A percentile compares a stretch with the other conserved stretches of the same genome.
Conservation (phyloP, 495 filamentous ascomycete species). For the Penicillium dipodomyicola region DNA sequence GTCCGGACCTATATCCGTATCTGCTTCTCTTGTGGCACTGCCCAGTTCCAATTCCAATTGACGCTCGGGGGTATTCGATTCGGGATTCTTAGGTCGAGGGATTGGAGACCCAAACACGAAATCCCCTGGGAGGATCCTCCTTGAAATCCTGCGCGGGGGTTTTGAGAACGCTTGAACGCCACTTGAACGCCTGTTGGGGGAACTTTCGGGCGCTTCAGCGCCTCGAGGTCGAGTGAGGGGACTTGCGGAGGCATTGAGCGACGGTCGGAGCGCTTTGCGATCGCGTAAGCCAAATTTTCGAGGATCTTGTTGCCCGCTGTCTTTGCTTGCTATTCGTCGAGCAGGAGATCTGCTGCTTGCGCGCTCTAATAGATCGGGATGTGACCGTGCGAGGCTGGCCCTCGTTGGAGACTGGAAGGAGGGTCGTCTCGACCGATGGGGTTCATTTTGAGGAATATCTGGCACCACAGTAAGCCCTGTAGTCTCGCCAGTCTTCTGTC, state of each 20-base stretch:
- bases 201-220: slow-evolving; percentile 29
- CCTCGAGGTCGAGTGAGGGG: slow-evolving; percentile 34
- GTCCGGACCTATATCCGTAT: slow-evolving; percentile 21
- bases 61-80: slow-evolving; percentile 35
- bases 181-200: slow-evolving; percentile 35
- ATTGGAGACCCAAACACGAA: slow-evolving; percentile 44
- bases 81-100: slow-evolving; percentile 23
- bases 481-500: slow-evolving; percentile 57
- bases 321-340: slow-evolving; percentile 18
- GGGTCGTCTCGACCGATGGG: slow-evolving; percentile 37
- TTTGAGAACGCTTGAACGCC: slow-evolving; percentile 41
- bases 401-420: slow-evolving; percentile 67
- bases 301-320: slow-evolving; percentile 22
- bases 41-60: slow-evolving; percentile 43
- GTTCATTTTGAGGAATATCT: slow-evolving; percentile 23
- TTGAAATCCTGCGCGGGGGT: slow-evolving; percentile 42
- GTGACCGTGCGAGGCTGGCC: slow-evolving; percentile 60
- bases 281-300: slow-evolving; percentile 35
- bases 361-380: slow-evolving; percentile 57
- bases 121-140: slow-evolving; percentile 43
- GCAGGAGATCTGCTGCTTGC: slow-evolving; percentile 39
- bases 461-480: slow-evolving; percentile 25
- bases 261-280: slow-evolving; percentile 38
- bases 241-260: slow-evolving; percentile 39
- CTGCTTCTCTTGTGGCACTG: slow-evolving; percentile 31